A percentile compares a stretch with the other conserved stretches of the same genome.
Conservation (phyloP, 768 basidiomycete genomes). For the Lentinus tigrinus region DNA sequence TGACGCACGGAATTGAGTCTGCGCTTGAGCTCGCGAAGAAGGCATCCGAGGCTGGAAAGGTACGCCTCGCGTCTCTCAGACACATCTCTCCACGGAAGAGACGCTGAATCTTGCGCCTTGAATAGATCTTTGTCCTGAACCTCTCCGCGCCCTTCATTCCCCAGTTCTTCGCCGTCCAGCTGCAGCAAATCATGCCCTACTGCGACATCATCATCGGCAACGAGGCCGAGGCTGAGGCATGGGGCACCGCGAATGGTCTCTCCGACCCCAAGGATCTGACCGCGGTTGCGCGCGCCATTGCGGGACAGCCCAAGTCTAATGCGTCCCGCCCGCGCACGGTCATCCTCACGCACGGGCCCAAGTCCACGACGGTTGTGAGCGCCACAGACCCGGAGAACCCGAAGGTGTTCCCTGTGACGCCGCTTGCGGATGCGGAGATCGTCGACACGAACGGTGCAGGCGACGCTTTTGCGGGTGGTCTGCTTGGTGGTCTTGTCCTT, state of each 20-base stretch:
- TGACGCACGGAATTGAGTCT: conserved; percentile 83
- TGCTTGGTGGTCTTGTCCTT: conserved; percentile 79
- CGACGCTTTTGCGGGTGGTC: conserved; percentile 95
- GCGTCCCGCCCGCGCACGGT: conserved; percentile 74
- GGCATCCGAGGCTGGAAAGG: conserved; percentile 76
- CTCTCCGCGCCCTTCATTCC: conserved; percentile 97
- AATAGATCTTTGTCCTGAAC: conserved; percentile 85
- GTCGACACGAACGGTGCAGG: conserved; percentile 99
- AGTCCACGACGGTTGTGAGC: conserved; percentile 74
- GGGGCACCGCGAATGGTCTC: conserved; percentile 71
- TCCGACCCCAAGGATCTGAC: conserved; percentile 64
- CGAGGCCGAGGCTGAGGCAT: conserved; percentile 90
- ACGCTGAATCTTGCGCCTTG: neutral
- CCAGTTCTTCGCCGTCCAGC: conserved; percentile 84
- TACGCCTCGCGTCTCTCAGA: conserved; percentile 25
- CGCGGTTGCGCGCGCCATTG: conserved; percentile 73
- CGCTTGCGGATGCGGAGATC: conserved; percentile 61
- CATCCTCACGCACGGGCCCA: conserved; percentile 87
- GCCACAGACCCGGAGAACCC: conserved; percentile 52
- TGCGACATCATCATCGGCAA: conserved; percentile 94
- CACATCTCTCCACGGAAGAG: neutral
- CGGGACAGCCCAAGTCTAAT: conserved; percentile 75
- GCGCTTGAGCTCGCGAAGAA: conserved; percentile 75
- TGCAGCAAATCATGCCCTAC: conserved; percentile 80
- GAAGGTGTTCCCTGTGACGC: conserved; percentile 57